Percentiles rank a stretch among this genome's conserved stretches.
Conservation (phyloP, 164 flowering plant species). For the Hamamelis virginiana region DNA sequence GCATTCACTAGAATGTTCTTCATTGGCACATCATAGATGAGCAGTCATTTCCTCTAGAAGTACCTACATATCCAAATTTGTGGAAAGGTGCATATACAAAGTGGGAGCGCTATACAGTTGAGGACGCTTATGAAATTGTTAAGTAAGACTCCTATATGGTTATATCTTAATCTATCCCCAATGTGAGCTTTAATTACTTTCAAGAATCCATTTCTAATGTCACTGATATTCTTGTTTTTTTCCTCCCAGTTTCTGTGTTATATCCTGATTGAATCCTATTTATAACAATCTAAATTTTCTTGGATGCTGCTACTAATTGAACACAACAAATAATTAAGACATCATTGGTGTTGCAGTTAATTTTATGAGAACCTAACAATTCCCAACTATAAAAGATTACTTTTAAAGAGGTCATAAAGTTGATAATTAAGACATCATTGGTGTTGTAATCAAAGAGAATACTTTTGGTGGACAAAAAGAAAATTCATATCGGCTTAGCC, state of each 20-base stretch:
- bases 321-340: neutral
- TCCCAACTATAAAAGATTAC: too few species aligned
- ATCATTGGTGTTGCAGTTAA: too few species aligned
- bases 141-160: slow-evolving; percentile 57
- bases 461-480: too few species aligned
- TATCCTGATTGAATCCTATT: too few species aligned
- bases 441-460: too few species aligned
- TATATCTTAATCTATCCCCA: neutral
- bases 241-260: too few species aligned
- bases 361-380: too few species aligned
- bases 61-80: slow-evolving; percentile 78
- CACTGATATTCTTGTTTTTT: neutral
- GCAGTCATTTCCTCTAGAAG: slow-evolving; percentile 87
- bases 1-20: slow-evolving; percentile 87
- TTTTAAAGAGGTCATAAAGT: too few species aligned
- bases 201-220: neutral
- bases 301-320: neutral
- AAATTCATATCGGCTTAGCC: too few species aligned
- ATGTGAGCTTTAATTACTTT: neutral
- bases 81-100: slow-evolving; percentile 95
- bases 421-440: too few species aligned
- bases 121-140: slow-evolving; percentile 91
- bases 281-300: too few species aligned
- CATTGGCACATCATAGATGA: slow-evolving; percentile 99
- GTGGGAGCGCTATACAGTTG: slow-evolving; percentile 90